phyloP scores from a whole-genome alignment of 2,329 filamentous ascomycete species.

The Hymenoscyphus infarciens region DNA sequence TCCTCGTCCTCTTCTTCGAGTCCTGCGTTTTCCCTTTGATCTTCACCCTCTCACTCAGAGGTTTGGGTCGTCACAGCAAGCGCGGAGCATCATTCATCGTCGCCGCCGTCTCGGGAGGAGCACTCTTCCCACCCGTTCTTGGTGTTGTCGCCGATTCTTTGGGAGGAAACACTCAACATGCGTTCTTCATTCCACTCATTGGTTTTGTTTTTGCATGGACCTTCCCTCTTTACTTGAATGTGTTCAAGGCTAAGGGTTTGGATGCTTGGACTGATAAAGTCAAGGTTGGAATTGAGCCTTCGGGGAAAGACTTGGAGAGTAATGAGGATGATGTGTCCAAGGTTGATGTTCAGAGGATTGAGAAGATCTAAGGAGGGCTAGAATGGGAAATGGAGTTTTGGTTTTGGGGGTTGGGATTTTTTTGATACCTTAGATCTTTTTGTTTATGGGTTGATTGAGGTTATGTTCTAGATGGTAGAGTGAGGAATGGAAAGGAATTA shows the following conservation, averaged over 20 bases:
- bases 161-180: constrained; percentile 25
- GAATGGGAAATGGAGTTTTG: neutral
- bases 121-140: constrained; percentile 28
- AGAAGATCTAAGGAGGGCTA: constrained; percentile 17
- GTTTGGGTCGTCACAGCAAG: constrained; percentile 75
- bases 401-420: neutral
- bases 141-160: constrained; percentile 25
- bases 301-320: constrained; percentile 23
- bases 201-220: constrained; percentile 24
- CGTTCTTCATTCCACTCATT: constrained; percentile 29
- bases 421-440: neutral
- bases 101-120: constrained; percentile 28
- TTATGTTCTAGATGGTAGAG: neutral
- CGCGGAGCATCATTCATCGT: constrained; percentile 76
- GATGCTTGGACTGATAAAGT: constrained; percentile 32
- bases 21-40: constrained; percentile 81
- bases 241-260: constrained; percentile 26
- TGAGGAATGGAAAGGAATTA: neutral
- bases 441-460: neutral
- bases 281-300: constrained; percentile 25
- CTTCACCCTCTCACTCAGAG: constrained; percentile 74
- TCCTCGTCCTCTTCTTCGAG: constrained; percentile 72
- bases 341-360: constrained; percentile 16
- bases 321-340: constrained; percentile 8
- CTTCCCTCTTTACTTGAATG: constrained; percentile 28